These are phyloP conservation scores for Gaeumannomyces sp. DNA, from an alignment of 2,329 filamentous ascomycete species.

Conservation along the genomic window DNA sequence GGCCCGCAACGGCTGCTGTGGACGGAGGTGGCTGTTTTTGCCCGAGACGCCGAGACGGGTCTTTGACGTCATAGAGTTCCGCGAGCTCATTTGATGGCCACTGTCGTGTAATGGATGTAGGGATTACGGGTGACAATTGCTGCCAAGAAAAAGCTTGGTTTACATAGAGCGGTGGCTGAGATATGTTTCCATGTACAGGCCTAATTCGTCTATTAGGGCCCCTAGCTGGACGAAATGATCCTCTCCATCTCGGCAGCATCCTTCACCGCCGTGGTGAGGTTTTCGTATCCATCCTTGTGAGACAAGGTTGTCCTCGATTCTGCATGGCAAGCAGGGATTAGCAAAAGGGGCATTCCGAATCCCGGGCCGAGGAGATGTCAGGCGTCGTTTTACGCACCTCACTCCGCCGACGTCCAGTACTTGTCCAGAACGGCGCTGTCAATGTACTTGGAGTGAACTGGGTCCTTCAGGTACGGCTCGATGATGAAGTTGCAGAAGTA, in stretches of 20 bases:
- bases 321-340: conserved; percentile 13
- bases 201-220: no score
- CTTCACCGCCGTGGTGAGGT: conserved; percentile 60
- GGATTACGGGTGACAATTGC: no score
- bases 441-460: conserved; percentile 69
- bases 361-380: conserved; percentile 14
- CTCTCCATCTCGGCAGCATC: conserved; percentile 52
- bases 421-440: conserved; percentile 64
- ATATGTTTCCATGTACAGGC: no score
- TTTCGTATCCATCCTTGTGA: conserved; percentile 55
- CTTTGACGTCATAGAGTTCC: no score
- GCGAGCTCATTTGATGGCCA: no score
- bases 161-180: no score
- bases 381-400: conserved; percentile 36
- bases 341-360: background rate
- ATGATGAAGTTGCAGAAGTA: conserved; percentile 93
- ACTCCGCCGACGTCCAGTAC: conserved; percentile 80
- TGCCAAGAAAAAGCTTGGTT: no score
- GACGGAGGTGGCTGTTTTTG: no score
- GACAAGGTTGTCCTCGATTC: conserved; percentile 58
- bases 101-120: no score
- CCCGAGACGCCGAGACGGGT: no score
- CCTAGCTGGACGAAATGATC: conserved; percentile 34
- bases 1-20: no score
- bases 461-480: conserved; percentile 67